Base-by-base conservation (phyloP, 2,329 filamentous ascomycete species). In the Parastagonospora avenae region DNA sequence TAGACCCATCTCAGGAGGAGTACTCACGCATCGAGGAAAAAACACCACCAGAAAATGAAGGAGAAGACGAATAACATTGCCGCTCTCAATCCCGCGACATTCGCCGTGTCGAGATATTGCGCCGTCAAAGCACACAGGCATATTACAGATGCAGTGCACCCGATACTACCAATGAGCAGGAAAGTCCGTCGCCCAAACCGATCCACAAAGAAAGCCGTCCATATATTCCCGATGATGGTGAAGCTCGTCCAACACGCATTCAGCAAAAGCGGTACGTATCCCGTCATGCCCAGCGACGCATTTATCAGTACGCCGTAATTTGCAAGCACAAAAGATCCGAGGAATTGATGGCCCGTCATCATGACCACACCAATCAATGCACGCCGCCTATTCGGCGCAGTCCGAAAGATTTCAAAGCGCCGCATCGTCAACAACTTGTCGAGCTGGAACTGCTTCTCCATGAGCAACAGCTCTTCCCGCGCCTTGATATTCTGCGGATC, bases 391-490 rank as follows among this genome's bases (percentile, higher is more conserved):
- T 79, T 79, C 0, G 76, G 53, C 4, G 65, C 49, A 6, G 74
- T 78, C 27, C 70, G 70, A 62, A 79, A 75, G 27, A 80, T 64
- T 52, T 77, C 76, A 49, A 76, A 76, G 16, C 58, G 42, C 11
- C 59, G 52, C 6, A 52, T 39, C 5, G 29, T 36, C 24, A 59
- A 59, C 8, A 71, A 67, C n/a, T 46, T 52, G 48, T 57, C 50
- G 8, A 55, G 32, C 14, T 49, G 31, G 29, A 49, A 55, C 53
- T 81, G 77, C 44, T 75, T 74, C 54, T 73, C 69, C 63, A 79
- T 79, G 54, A 75, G 74, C 53, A 73, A 74, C 57, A 79, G 80
- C 35, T 74, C 73, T 27, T 74, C 71, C 9, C 68, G 59, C 15
- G 74, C 75, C 10, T 69, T 58, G 10, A 62, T 54, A 9, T 78